Percentiles rank a stretch among this genome's conserved stretches.
These are phyloP conservation scores for Xylariaceae sp. DNA, from an alignment of 2,329 filamentous ascomycete genomes.

Conservation along the genomic window DNA sequence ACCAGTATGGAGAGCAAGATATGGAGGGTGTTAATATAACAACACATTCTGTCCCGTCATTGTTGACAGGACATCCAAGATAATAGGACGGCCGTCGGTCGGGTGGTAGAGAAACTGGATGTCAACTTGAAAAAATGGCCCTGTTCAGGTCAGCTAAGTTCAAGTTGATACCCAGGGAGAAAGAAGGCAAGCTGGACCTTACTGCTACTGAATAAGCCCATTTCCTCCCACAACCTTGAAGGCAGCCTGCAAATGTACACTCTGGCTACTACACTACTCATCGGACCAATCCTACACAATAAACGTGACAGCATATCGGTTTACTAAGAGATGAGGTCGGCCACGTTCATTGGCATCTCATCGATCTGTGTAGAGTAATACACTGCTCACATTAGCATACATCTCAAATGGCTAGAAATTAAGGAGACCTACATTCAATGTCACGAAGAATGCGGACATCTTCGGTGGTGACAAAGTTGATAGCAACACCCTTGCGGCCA, in stretches of 20 bases:
- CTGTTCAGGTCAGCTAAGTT: slow-evolving; percentile 16
- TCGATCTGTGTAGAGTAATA: slow-evolving; percentile 97
- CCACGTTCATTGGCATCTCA: slow-evolving; percentile 97
- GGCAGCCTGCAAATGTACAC: not conserved
- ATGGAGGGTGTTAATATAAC: not conserved
- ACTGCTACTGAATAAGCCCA: slow-evolving; percentile 30
- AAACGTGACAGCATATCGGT: no score
- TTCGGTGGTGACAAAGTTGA: slow-evolving; percentile 98
- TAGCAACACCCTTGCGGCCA: slow-evolving; percentile 95
- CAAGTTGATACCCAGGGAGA: no score
- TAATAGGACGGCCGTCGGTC: not conserved
- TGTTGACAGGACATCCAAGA: not conserved
- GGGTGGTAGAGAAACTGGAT: not conserved
- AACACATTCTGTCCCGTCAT: not conserved
- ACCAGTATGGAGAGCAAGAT: not conserved
- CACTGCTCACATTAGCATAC: slow-evolving; percentile 43
- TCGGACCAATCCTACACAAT: slow-evolving; percentile 5
- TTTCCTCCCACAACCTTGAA: slow-evolving; percentile 29
- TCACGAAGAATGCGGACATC: slow-evolving; percentile 96
- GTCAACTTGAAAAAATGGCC: slow-evolving; percentile 13
- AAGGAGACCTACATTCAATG: slow-evolving; percentile 69
- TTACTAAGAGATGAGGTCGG: slow-evolving; percentile 50
- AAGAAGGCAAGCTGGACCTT: slow-evolving; percentile 12
- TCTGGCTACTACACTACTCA: slow-evolving; percentile 1
- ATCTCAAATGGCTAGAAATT: not conserved